Conservation (phyloP, 345 rosid genomes). For the Rhizophora apiculata region DNA sequence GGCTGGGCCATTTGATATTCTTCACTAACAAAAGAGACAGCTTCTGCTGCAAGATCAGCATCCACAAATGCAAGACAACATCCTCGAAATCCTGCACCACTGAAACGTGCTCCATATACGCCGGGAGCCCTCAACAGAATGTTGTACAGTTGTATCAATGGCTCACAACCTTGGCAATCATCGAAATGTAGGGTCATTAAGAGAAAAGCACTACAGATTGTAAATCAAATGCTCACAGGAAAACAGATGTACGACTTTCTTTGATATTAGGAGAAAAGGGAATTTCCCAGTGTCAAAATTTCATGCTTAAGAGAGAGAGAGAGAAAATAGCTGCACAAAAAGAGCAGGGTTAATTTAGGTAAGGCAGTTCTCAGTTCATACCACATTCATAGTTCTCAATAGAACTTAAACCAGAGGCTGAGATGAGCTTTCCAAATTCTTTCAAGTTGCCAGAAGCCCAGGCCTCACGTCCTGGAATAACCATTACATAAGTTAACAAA, state of each 20-base stretch:
- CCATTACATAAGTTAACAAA: slow-evolving; percentile 2
- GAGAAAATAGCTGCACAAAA: not conserved
- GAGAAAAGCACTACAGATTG: too few relatives aligned
- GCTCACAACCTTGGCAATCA: slow-evolving; percentile 59
- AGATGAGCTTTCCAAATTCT: slow-evolving; percentile 71
- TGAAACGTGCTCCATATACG: slow-evolving; percentile 75
- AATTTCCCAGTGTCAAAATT: too few relatives aligned
- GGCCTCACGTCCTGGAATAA: slow-evolving; percentile 65
- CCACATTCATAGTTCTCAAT: slow-evolving; percentile 90
- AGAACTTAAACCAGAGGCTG: slow-evolving; percentile 91
- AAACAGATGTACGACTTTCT: too few relatives aligned
- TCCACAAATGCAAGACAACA: slow-evolving; percentile 82
- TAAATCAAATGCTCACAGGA: too few relatives aligned
- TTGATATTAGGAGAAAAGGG: too few relatives aligned
- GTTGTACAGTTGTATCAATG: slow-evolving; percentile 68
- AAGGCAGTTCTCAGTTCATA: slow-evolving; percentile 21
- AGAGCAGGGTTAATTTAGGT: not conserved
- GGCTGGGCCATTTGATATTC: slow-evolving; percentile 72
- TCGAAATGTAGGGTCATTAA: not conserved
- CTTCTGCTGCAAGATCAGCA: slow-evolving; percentile 52
- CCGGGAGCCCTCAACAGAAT: slow-evolving; percentile 76
- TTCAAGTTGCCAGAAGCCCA: slow-evolving; percentile 72
- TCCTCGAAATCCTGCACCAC: slow-evolving; percentile 95
- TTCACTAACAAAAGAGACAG: slow-evolving; percentile 53
- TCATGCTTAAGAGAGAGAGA: not conserved